Percentiles rank a stretch among this genome's conserved stretches.
Conservation (phyloP, 73 alveolate species). For the Paraurostyla sp. region DNA sequence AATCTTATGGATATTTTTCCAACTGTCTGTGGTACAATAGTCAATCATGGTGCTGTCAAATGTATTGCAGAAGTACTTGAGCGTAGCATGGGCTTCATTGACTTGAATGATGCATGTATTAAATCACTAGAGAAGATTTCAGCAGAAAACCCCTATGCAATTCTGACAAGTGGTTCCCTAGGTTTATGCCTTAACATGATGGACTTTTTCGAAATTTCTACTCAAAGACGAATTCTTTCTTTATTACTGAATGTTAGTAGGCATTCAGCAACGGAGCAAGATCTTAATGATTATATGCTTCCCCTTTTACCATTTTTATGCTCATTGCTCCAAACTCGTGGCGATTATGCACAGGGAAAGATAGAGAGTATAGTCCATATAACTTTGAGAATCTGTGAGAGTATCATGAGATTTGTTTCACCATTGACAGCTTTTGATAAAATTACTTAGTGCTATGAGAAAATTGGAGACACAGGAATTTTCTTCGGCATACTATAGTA, state of each 20-base stretch:
- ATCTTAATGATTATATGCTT: slow-evolving; percentile 39
- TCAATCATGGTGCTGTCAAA: slow-evolving; percentile 63
- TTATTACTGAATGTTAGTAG: slow-evolving; percentile 57
- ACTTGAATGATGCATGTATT: slow-evolving; percentile 78
- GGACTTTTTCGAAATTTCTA: slow-evolving; percentile 76
- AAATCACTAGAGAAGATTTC: slow-evolving; percentile 78
- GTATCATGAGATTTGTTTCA: slow-evolving; percentile 13
- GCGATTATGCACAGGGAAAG: slow-evolving; percentile 24
- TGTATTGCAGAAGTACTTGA: slow-evolving; percentile 60
- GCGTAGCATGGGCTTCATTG: slow-evolving; percentile 74
- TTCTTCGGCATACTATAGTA: slow-evolving; percentile 29
- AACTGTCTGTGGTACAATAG: slow-evolving; percentile 51
- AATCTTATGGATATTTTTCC: slow-evolving; percentile 81
- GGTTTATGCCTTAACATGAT: slow-evolving; percentile 66
- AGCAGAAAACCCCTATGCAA: slow-evolving; percentile 66
- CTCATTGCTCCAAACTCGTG: slow-evolving; percentile 38
- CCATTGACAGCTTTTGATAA: slow-evolving; percentile 51
- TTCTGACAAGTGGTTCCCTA: slow-evolving; percentile 67
- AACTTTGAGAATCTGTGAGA: slow-evolving; percentile 45
- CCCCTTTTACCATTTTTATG: slow-evolving; percentile 72
- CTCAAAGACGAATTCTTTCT: slow-evolving; percentile 63
- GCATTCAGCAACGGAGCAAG: slow-evolving; percentile 67
- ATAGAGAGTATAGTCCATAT: slow-evolving; percentile 43
- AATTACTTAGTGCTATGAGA: not conserved
- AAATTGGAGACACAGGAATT: slow-evolving; percentile 33